These are phyloP conservation scores for Xanthoconium purpureum DNA, from an alignment of 768 basidiomycete genomes.

Conservation along the genomic window DNA sequence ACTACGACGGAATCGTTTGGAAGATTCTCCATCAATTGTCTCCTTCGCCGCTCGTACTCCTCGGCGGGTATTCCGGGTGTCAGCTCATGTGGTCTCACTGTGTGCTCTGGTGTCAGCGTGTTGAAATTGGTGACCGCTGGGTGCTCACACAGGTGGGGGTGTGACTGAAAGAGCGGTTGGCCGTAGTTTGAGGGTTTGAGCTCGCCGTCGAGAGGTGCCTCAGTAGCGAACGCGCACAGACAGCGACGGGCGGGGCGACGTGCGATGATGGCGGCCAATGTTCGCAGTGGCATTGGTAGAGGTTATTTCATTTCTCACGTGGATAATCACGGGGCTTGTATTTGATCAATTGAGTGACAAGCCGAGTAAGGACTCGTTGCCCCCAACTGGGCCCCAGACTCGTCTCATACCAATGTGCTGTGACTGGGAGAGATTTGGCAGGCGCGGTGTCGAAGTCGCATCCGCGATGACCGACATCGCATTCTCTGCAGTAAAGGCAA, in stretches of 20 bases:
- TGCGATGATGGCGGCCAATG: neutral
- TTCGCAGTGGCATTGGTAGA: conserved; percentile 19
- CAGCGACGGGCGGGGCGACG: neutral
- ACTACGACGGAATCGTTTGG: conserved; percentile 75
- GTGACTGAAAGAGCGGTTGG: conserved; percentile 73
- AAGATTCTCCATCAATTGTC: conserved; percentile 66
- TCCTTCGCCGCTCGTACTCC: conserved; percentile 76
- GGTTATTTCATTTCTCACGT: neutral
- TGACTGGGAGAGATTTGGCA: conserved; percentile 41
- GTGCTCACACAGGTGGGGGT: conserved; percentile 72
- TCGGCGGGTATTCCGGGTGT: conserved; percentile 76
- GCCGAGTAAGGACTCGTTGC: conserved; percentile 22
- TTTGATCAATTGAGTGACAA: neutral
- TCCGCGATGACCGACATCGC: conserved; percentile 60
- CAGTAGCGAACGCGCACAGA: conserved; percentile 35
- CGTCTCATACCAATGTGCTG: conserved; percentile 24
- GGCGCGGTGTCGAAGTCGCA: conserved; percentile 66
- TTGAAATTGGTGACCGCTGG: neutral
- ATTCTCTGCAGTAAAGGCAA: conserved; percentile 63
- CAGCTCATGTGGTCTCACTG: conserved; percentile 62
- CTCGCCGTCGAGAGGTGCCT: conserved; percentile 20
- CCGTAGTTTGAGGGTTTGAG: conserved; percentile 75
- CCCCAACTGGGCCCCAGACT: neutral
- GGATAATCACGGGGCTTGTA: conserved; percentile 21
- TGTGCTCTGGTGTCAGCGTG: neutral